Conservation (phyloP, 495 filamentous ascomycete genomes). For the Oleoguttula mirabilis region DNA sequence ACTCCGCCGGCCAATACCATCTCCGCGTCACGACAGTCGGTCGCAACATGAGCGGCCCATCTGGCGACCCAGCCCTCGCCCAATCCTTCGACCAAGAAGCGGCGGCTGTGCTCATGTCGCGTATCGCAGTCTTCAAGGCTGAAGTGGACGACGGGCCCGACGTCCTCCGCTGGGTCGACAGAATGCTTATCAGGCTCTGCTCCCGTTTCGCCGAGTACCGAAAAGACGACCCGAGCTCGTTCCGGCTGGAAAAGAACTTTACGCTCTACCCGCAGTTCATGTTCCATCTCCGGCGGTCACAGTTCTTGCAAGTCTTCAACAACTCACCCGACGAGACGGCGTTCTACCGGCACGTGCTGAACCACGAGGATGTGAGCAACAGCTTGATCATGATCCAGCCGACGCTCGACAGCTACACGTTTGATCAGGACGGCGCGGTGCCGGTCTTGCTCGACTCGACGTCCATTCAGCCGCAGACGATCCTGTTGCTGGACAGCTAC, state of each 20-base stretch:
- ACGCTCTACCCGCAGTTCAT: conserved; percentile 99
- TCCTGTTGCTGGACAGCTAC: conserved; percentile 93
- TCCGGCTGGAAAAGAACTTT: conserved; percentile 98
- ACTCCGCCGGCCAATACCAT: conserved; percentile 91
- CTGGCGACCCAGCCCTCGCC: conserved; percentile 92
- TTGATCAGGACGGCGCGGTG: conserved; percentile 81
- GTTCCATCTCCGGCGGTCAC: conserved; percentile 94
- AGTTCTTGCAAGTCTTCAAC: conserved; percentile 99
- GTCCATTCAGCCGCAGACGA: conserved; percentile 87
- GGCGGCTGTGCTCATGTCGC: conserved; percentile 93
- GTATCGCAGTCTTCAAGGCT: conserved; percentile 97
- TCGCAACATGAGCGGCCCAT: conserved; percentile 81
- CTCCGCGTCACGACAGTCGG: conserved; percentile 90
- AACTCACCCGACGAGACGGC: conserved; percentile 98
- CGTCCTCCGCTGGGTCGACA: conserved; percentile 94
- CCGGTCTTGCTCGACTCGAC: conserved; percentile 92
- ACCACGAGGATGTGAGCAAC: conserved; percentile 94
- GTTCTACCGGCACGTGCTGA: conserved; percentile 93
- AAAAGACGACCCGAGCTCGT: conserved; percentile 96
- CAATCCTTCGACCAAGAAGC: conserved; percentile 99
- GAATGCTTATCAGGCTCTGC: conserved; percentile 96
- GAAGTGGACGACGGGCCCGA: conserved; percentile 99
- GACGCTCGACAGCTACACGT: conserved; percentile 92
- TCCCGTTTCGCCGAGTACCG: conserved; percentile 96
- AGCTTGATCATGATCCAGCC: conserved; percentile 99